phyloP scores from a whole-genome alignment of 2,329 filamentous ascomycete genomes.

The Colletotrichum higginsianum region DNA sequence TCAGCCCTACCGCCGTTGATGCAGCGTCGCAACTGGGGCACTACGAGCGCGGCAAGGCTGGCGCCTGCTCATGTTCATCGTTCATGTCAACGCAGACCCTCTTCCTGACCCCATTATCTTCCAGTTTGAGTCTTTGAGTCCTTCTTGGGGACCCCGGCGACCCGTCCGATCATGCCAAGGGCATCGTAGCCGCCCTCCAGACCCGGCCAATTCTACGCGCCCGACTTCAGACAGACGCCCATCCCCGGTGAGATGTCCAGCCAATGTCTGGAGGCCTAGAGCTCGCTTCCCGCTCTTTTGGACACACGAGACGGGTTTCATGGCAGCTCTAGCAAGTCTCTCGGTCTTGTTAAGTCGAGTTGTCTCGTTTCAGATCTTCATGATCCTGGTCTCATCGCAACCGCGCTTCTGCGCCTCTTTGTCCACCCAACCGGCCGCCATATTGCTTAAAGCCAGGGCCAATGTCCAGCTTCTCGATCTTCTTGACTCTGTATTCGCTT shows the following conservation, averaged over 20 bases:
- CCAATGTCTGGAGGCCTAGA: constrained; percentile 67
- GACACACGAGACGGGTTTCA: constrained; percentile 70
- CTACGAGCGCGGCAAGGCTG: constrained; percentile 48
- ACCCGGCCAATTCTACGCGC: constrained; percentile 58
- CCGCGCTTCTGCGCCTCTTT: constrained; percentile 47
- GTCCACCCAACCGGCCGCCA: constrained; percentile 26
- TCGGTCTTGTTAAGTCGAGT: constrained; percentile 47
- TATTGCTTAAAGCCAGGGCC: constrained; percentile 44
- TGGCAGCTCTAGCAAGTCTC: constrained; percentile 51
- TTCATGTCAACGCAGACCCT: constrained; percentile 51
- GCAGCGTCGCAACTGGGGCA: constrained; percentile 14
- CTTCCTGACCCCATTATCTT: constrained; percentile 41
- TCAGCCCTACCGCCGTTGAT: constrained; percentile 27
- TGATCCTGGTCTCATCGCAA: constrained; percentile 44
- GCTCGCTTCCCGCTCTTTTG: constrained; percentile 54
- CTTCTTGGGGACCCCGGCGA: constrained; percentile 36
- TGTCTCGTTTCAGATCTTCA: constrained; percentile 44
- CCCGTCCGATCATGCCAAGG: constrained; percentile 39
- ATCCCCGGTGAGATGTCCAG: constrained; percentile 55
- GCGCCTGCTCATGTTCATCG: constrained; percentile 53
- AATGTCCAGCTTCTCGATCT: constrained; percentile 41
- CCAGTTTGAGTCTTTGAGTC: constrained; percentile 25
- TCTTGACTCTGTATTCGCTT: constrained; percentile 42
- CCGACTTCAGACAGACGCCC: constrained; percentile 64
- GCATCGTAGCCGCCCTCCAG: constrained; percentile 43